Base-by-base conservation (phyloP, 169 alveolate genomes). In the Cystoisospora suis region DNA sequence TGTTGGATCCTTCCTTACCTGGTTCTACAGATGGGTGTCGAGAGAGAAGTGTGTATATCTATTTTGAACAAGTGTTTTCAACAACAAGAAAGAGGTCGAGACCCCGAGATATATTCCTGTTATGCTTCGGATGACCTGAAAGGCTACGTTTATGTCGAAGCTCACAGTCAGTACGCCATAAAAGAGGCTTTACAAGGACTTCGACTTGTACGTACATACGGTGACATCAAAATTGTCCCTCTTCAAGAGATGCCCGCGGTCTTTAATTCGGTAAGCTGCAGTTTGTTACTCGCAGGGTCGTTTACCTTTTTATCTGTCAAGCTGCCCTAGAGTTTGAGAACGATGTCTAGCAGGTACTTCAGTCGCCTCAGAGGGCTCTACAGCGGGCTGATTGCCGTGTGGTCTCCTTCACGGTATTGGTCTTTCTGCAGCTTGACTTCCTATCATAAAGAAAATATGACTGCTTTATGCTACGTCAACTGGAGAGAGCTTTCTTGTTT, bases 61-160 rank as follows among this genome's bases (percentile, higher is more conserved):
- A 86, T 86, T 59, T 32, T 69, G 70, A 86, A 86, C 70, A 86
- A 86, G 40, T n/a, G 81, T 34, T 86, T 86, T 40, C 69, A 47
- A 34, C 87, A 32, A 34, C 80, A 53, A 20, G 75, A 59, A 47
- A 42, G 42, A 32, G 90, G 90, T 1, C 7, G 5, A 34, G 90
- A 86, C 40, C 38, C 32, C 45, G 80, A 72, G n/a, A 86, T 86
- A 3, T 69, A 45, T 34, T 86, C 90, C 40, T 53, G 75, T 72
- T 86, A 47, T 72, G 90, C 90, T 3, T 44, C 83, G 0, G 86
- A 86, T 32, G 81, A 65, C 81, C 58, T 59, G 23, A 86, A 72
- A 32, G 90, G 90, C 83, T 83, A 86, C 32, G 29, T 86, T 46
- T 86, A 86, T 49, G 90, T 86, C 34, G 90, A 86, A 49, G 83